These are phyloP conservation scores for Aspergillus ibericus DNA, from an alignment of 2,329 filamentous ascomycete species.

Conservation along the genomic window DNA sequence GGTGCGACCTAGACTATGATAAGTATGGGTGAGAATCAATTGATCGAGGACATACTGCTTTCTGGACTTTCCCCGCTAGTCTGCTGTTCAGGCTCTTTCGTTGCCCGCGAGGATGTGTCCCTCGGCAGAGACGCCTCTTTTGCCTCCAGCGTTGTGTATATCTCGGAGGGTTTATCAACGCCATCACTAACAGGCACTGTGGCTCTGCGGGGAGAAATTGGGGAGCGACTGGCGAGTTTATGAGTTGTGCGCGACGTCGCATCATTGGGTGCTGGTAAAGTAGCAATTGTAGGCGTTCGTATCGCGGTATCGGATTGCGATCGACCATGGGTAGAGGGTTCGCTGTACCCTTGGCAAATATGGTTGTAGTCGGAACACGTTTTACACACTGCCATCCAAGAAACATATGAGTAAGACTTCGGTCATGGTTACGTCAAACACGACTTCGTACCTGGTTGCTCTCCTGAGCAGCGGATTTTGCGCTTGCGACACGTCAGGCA, in stretches of 20 bases:
- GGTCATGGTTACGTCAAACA: not conserved
- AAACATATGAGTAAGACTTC: constrained; percentile 7
- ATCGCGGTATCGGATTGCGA: constrained; percentile 32
- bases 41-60: constrained; percentile 33
- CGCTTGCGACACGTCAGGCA: constrained; percentile 73
- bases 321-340: constrained; percentile 40
- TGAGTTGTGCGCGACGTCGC: constrained; percentile 13
- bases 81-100: constrained; percentile 29
- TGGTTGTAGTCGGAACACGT: constrained; percentile 73
- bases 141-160: constrained; percentile 13
- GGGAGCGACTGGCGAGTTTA: constrained; percentile 29
- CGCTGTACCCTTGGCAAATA: constrained; percentile 66
- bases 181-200: constrained; percentile 7
- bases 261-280: constrained; percentile 21
- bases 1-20: constrained; percentile 32
- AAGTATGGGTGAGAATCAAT: constrained; percentile 4
- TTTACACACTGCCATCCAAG: constrained; percentile 53
- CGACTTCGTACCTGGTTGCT: constrained; percentile 56
- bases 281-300: constrained; percentile 22
- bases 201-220: constrained; percentile 20
- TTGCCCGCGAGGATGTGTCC: constrained; percentile 17
- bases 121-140: constrained; percentile 20
- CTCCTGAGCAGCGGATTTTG: constrained; percentile 73
- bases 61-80: constrained; percentile 33
- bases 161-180: constrained; percentile 18